These are phyloP conservation scores for Trichomonas vaginalis DNA, from an alignment of 208 protist genomes.

Conservation along the genomic window DNA sequence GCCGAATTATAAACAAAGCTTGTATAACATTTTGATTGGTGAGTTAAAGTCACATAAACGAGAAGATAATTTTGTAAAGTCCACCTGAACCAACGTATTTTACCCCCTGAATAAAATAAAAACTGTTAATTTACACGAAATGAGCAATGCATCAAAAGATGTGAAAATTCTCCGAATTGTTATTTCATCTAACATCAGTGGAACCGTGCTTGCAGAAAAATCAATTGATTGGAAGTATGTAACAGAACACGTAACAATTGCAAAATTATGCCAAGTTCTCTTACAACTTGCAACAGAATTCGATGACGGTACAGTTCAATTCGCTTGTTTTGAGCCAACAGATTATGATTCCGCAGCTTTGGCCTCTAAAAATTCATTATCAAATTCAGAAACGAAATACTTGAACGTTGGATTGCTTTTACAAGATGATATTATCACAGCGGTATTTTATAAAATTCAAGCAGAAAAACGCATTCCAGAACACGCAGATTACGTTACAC, in stretches of 20 bases:
- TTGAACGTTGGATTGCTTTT: neutral
- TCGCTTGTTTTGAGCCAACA: neutral
- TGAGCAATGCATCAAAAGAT: neutral
- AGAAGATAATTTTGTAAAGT: too few relatives aligned
- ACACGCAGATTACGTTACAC: neutral
- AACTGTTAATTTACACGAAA: too few relatives aligned
- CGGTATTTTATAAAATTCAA: neutral
- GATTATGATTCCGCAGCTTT: neutral
- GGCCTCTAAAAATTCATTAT: neutral
- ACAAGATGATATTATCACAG: neutral
- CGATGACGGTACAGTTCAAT: neutral
- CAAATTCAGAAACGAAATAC: neutral
- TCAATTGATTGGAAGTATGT: neutral
- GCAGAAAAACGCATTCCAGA: neutral
- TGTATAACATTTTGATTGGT: too few relatives aligned
- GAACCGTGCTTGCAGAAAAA: neutral
- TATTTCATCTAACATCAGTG: neutral
- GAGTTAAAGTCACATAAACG: too few relatives aligned
- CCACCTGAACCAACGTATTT: too few relatives aligned
- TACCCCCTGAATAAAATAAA: too few relatives aligned
- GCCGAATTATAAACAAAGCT: too few relatives aligned
- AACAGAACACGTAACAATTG: neutral
- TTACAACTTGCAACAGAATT: neutral
- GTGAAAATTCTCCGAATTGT: neutral
- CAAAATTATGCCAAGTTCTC: neutral